phyloP scores from a whole-genome alignment of 1,284 basidiomycete genomes.

The Trichosporon sp. region DNA sequence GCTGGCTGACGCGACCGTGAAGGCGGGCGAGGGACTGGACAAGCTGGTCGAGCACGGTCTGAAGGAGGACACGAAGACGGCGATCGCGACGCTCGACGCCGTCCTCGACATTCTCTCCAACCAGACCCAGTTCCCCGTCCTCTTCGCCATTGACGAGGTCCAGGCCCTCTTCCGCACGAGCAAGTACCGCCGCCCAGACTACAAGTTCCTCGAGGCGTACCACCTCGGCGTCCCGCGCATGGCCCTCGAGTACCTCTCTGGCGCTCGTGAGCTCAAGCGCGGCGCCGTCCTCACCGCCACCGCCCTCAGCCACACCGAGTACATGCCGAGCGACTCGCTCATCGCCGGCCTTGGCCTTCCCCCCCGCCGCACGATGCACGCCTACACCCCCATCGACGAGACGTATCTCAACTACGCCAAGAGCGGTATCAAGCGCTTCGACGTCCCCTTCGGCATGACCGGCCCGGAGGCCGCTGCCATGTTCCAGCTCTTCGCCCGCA shows the following conservation, averaged over 20 bases:
- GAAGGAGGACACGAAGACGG: slow-evolving; percentile 49
- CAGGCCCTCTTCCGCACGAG: slow-evolving; percentile 72
- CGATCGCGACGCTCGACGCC: slow-evolving; percentile 61
- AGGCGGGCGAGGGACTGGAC: slow-evolving; percentile 53
- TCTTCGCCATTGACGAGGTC: slow-evolving; percentile 81
- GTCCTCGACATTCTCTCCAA: slow-evolving; percentile 61
- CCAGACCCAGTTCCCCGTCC: slow-evolving; percentile 68
- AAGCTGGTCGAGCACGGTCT: slow-evolving; percentile 60
- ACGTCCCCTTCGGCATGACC: slow-evolving; percentile 39
- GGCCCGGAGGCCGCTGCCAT: slow-evolving; percentile 45
- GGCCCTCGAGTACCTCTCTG: slow-evolving; percentile 69
- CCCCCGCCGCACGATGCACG: slow-evolving; percentile 25
- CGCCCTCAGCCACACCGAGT: slow-evolving; percentile 28
- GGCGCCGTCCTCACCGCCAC: slow-evolving; percentile 40
- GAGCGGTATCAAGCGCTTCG: slow-evolving; percentile 30
- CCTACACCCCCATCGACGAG: slow-evolving; percentile 38
- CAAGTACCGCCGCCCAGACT: slow-evolving; percentile 73
- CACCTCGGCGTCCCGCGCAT: slow-evolving; percentile 75
- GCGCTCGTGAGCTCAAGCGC: slow-evolving; percentile 57
- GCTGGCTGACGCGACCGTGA: slow-evolving; percentile 50
- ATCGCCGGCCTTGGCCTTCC: slow-evolving; percentile 25
- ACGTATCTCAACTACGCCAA: slow-evolving; percentile 36
- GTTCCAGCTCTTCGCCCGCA: slow-evolving; percentile 42
- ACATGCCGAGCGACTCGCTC: slow-evolving; percentile 27
- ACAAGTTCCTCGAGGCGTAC: slow-evolving; percentile 64